Base-by-base conservation (phyloP, 2,329 filamentous ascomycete species). In the Macrophomina pseudophaseolina region DNA sequence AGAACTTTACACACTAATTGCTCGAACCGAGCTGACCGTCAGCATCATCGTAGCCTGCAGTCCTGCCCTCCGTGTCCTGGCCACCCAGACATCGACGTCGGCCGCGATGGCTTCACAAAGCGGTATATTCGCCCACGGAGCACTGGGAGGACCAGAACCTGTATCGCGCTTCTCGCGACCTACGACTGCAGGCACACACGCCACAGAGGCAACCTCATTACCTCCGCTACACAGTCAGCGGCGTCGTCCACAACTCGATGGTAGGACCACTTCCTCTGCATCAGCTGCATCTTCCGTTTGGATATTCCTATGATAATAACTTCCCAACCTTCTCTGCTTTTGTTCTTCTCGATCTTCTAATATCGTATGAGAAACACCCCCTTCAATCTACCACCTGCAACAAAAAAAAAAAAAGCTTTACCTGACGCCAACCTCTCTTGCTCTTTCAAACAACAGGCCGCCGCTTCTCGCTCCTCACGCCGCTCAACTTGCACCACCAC, bases 211-310 rank as follows among this genome's bases (percentile, higher is more conserved):
- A 18, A 56, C 35, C 18, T 35, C 51, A 35, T n/a, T 28, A 33
- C 32, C 28, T 53, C 51, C 33, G 32, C 48, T 51, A 11, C 30
- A 40, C 52, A n/a, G 14, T 16, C 52, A 54, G 30, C 12, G 52
- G 52, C 32, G 33, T n/a, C 52, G 32, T n/a, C 14, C 52, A 12
- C 52, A 35, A 38, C n/a, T 28, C n/a, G 52, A 54, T n/a, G 33
- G 52, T 35, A 38, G 52, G 52, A 54, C 52, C 52, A 38, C 33
- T 32, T 54, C 52, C 32, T n/a, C 52, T 54, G 52, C 52, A 23
- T 54, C 52, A 54, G 52, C 32, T 38, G 52, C 14, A 54, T 54
- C 52, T 18, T 54, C 52, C 16, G 30, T 54, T 30, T 54, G 32
- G 52, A 54, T 54, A 18, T 54, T 38, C 18, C 23, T 51, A n/a